Conservation (phyloP, 176 grass and related monocot species). For the Oryza brachyantha region DNA sequence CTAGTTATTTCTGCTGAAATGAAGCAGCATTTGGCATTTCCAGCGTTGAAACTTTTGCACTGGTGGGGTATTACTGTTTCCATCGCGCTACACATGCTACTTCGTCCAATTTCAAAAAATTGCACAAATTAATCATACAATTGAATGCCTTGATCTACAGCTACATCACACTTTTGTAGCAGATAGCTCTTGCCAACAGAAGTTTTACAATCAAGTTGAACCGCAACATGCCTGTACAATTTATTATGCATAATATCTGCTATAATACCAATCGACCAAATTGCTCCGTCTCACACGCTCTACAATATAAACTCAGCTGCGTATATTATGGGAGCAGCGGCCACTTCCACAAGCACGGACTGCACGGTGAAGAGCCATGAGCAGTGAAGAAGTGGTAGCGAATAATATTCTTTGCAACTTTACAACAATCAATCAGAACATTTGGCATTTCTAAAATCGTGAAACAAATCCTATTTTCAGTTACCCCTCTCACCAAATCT, state of each 20-base stretch:
- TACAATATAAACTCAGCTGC: neutral
- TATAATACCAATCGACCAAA: neutral
- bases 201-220: neutral
- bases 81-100: neutral
- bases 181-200: neutral
- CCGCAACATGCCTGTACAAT: neutral
- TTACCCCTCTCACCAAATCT: constrained; percentile 12
- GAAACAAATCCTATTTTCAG: constrained; percentile 30
- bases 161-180: neutral
- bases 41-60: neutral
- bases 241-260: neutral
- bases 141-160: neutral
- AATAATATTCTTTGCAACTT: constrained; percentile 38
- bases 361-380: neutral
- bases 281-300: neutral
- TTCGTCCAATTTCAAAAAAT: no score
- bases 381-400: constrained; percentile 23
- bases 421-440: constrained; percentile 50
- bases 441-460: constrained; percentile 30
- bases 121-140: no score
- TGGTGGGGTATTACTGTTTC: neutral
- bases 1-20: constrained; percentile 2
- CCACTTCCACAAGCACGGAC: neutral
- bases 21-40: neutral
- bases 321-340: neutral